These are phyloP conservation scores for Canariomyces notabilis DNA, from an alignment of 2,329 filamentous ascomycete genomes.

Conservation along the genomic window DNA sequence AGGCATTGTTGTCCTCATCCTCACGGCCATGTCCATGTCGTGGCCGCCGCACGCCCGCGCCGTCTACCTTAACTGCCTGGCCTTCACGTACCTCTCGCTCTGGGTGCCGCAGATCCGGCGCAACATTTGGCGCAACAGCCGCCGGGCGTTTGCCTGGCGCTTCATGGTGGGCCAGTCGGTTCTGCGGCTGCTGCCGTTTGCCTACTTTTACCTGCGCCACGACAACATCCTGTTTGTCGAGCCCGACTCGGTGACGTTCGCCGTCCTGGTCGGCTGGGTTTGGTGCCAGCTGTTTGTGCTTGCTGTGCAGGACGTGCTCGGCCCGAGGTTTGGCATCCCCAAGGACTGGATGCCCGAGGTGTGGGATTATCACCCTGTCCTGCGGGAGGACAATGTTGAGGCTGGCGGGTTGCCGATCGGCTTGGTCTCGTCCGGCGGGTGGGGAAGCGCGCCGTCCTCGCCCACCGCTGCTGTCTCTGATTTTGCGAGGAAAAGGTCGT, in stretches of 20 bases:
- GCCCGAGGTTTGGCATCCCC: conserved; percentile 80
- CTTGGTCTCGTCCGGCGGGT: conserved; percentile 38
- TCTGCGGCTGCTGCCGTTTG: conserved; percentile 71
- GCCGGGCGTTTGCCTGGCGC: conserved; percentile 83
- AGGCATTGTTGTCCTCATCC: conserved; percentile 51
- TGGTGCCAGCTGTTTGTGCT: conserved; percentile 81
- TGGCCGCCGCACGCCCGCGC: conserved; percentile 54
- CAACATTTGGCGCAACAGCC: conserved; percentile 86
- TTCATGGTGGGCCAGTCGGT: conserved; percentile 82
- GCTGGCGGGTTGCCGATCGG: conserved; percentile 77
- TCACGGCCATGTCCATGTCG: conserved; percentile 46
- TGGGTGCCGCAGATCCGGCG: conserved; percentile 91
- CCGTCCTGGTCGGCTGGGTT: conserved; percentile 67
- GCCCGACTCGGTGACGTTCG: conserved; percentile 61
- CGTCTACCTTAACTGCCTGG: conserved; percentile 57
- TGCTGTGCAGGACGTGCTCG: conserved; percentile 76
- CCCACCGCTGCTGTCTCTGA: background rate
- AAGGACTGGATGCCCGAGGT: conserved; percentile 64
- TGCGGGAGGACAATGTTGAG: conserved; percentile 77
- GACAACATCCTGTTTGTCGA: conserved; percentile 78
- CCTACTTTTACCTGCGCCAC: conserved; percentile 75
- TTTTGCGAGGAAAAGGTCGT: conserved; percentile 26
- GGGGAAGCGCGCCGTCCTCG: conserved; percentile 5
- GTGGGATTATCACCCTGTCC: conserved; percentile 91
- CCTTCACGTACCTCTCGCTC: conserved; percentile 77